Conservation (phyloP, 2,329 filamentous ascomycete genomes). For the Cercospora zeina region DNA sequence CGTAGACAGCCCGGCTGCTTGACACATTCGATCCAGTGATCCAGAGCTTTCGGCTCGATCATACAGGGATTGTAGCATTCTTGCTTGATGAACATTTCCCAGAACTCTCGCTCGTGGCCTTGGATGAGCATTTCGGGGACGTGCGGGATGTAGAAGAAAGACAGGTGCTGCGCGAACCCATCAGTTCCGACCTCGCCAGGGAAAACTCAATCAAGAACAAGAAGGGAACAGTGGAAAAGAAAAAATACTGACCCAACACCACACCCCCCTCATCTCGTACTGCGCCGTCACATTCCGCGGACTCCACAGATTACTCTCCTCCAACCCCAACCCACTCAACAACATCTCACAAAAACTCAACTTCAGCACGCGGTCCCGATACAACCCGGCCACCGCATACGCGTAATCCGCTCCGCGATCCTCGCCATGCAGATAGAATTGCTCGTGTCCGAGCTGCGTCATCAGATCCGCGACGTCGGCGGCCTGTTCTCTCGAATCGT, state of each 20-base stretch:
- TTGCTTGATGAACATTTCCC: conserved; percentile 46
- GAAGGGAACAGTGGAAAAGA: no score
- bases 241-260: conserved; percentile 37
- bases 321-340: conserved; percentile 38
- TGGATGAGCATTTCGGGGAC: conserved; percentile 45
- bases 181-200: no score
- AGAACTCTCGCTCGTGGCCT: conserved; percentile 44
- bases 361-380: conserved; percentile 39
- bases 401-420: conserved; percentile 43
- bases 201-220: no score
- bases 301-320: conserved; percentile 40
- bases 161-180: conserved; percentile 32
- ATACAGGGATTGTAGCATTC: conserved; percentile 45
- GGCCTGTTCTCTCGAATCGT: conserved; percentile 43
- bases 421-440: conserved; percentile 42
- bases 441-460: conserved; percentile 39
- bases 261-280: conserved; percentile 40
- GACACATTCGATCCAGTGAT: conserved; percentile 41
- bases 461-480: conserved; percentile 42
- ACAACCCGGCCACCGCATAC: conserved; percentile 40
- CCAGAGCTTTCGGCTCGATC: conserved; percentile 39
- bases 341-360: conserved; percentile 42
- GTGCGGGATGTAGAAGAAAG: conserved; percentile 43
- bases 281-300: conserved; percentile 39
- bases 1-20: conserved; percentile 40